Evolutionary conservation across 2,329 filamentous ascomycete genomes (phyloP).

Genomic region (Amauroascus niger): DNA sequence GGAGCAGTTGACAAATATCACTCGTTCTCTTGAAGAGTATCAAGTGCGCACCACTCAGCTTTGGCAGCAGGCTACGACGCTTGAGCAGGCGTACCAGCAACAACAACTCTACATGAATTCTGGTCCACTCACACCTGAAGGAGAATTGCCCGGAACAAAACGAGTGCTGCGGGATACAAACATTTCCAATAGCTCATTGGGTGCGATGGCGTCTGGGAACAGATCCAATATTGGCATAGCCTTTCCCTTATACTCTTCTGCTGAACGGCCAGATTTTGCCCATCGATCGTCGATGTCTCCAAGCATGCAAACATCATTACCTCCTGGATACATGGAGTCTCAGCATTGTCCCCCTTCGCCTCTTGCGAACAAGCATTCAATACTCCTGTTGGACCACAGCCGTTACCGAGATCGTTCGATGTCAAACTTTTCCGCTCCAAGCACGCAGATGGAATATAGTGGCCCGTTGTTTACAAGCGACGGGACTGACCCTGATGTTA

Average conservation of each 20-base stretch:
- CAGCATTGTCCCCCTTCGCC: slow-evolving; percentile 25
- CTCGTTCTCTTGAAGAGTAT: slow-evolving; percentile 36
- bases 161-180: slow-evolving; percentile 14
- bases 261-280: slow-evolving; percentile 18
- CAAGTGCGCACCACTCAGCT: slow-evolving; percentile 36
- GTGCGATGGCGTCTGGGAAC: slow-evolving; percentile 24
- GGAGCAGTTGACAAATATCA: slow-evolving; percentile 36
- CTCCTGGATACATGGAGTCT: slow-evolving; percentile 29
- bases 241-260: slow-evolving; percentile 30
- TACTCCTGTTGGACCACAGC: slow-evolving; percentile 26
- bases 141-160: slow-evolving; percentile 47
- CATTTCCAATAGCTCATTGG: slow-evolving; percentile 15
- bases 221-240: slow-evolving; percentile 30
- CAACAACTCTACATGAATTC: slow-evolving; percentile 34
- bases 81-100: slow-evolving; percentile 38
- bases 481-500: slow-evolving; percentile 27
- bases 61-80: slow-evolving; percentile 36
- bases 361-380: slow-evolving; percentile 24
- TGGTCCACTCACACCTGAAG: slow-evolving; percentile 50
- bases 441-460: slow-evolving; percentile 29
- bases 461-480: slow-evolving; percentile 28
- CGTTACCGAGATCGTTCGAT: slow-evolving; percentile 33
- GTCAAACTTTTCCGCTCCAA: slow-evolving; percentile 34
- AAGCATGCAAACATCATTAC: slow-evolving; percentile 25
- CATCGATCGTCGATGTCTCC: slow-evolving; percentile 30